These are phyloP conservation scores for Phytopythium oedochilum DNA, from an alignment of 352 stramenopile species.

Conservation along the genomic window DNA sequence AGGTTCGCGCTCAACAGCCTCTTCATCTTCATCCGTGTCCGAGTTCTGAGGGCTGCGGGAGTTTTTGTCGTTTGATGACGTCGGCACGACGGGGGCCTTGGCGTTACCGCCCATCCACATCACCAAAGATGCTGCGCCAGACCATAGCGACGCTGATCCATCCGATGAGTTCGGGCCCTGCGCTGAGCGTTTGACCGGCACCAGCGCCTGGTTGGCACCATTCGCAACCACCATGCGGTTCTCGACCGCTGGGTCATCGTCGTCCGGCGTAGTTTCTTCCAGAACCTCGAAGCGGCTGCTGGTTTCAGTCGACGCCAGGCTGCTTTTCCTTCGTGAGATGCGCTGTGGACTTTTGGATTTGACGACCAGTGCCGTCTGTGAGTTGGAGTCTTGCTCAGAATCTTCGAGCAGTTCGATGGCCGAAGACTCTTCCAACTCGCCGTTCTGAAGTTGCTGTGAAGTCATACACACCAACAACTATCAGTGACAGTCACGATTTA, in stretches of 20 bases:
- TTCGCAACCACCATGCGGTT: conserved; percentile 43
- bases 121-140: conserved; percentile 43
- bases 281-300: conserved; percentile 23
- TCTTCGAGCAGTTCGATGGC: conserved; percentile 42
- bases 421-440: conserved; percentile 23
- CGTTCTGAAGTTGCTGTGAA: conserved; percentile 7
- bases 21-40: conserved; percentile 71
- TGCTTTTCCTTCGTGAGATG: background rate
- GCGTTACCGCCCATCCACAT: conserved; percentile 51
- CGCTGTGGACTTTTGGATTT: conserved; percentile 1
- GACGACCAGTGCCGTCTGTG: conserved; percentile 3
- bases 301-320: background rate
- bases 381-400: background rate
- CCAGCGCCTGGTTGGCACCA: conserved; percentile 10
- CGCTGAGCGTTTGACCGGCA: conserved; percentile 1
- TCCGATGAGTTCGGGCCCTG: conserved; percentile 4
- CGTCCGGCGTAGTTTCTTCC: conserved; percentile 30
- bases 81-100: conserved; percentile 31
- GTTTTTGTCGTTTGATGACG: conserved; percentile 13
- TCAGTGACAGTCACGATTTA: background rate
- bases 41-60: conserved; percentile 60
- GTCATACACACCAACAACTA: background rate
- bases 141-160: conserved; percentile 22
- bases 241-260: conserved; percentile 24
- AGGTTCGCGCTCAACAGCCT: conserved; percentile 42